Percentiles rank a stretch among this genome's conserved stretches.
Evolutionary conservation across 2,329 filamentous ascomycete species (phyloP).

Genomic region (Hymenoscyphus albidus): DNA sequence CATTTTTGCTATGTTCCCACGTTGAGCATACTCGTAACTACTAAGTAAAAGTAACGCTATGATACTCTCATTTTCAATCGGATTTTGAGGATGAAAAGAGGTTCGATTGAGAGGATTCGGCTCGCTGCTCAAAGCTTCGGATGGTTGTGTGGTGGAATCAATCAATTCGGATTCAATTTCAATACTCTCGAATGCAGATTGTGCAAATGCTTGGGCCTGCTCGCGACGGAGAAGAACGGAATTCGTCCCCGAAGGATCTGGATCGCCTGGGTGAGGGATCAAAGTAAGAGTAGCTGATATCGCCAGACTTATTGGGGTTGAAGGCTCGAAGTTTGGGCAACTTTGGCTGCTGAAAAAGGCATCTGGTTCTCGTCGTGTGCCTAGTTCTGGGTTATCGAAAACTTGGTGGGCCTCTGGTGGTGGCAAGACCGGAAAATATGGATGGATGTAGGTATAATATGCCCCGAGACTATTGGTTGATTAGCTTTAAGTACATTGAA

Average conservation of each 20-base stretch:
- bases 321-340: constrained; percentile 38
- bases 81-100: constrained; percentile 44
- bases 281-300: constrained; percentile 47
- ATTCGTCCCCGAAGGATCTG: constrained; percentile 33
- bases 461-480: constrained; percentile 40
- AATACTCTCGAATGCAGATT: constrained; percentile 45
- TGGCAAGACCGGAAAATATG: constrained; percentile 48
- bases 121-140: constrained; percentile 40
- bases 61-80: constrained; percentile 45
- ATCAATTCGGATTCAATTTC: constrained; percentile 47
- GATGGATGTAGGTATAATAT: constrained; percentile 51
- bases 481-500: neutral
- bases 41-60: constrained; percentile 47
- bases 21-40: constrained; percentile 51
- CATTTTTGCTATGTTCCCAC: constrained; percentile 52
- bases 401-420: constrained; percentile 35
- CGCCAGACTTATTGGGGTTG: constrained; percentile 44
- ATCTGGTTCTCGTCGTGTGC: constrained; percentile 27
- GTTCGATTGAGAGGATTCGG: constrained; percentile 32
- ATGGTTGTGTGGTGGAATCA: constrained; percentile 43
- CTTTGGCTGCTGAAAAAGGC: constrained; percentile 36
- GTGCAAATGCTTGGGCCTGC: constrained; percentile 47
- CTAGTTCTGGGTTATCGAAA: constrained; percentile 23
- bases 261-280: constrained; percentile 41
- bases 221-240: constrained; percentile 44